Conservation (phyloP, 306 rosid species). For the Prinsepia uniflora region DNA sequence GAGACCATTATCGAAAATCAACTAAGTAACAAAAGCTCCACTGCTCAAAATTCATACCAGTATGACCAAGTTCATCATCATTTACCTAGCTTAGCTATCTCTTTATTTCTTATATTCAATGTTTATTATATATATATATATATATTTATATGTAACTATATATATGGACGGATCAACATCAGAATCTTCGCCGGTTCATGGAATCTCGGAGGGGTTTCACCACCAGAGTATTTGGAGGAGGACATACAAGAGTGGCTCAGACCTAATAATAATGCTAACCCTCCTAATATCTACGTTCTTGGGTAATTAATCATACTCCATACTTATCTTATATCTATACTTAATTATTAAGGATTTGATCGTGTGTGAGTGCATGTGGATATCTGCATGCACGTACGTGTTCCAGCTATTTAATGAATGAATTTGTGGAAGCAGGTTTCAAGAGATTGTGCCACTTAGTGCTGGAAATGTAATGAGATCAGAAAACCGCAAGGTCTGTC, state of each 20-base stretch:
- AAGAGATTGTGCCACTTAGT: slow-evolving; percentile 23
- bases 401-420: background rate
- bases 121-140: background rate
- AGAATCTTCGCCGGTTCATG: slow-evolving; percentile 25
- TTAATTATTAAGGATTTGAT: background rate
- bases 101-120: background rate
- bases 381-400: background rate
- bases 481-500: slow-evolving; percentile 5
- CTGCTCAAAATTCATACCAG: slow-evolving; percentile 2
- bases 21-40: background rate
- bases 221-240: slow-evolving; percentile 19
- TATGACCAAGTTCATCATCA: background rate
- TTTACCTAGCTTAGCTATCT: background rate
- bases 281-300: slow-evolving; percentile 14
- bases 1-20: background rate
- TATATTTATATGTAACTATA: background rate
- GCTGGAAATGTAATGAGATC: slow-evolving; percentile 9
- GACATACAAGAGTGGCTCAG: slow-evolving; percentile 17
- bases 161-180: too few species aligned
- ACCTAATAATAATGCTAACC: background rate
- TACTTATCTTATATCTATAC: background rate
- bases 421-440: slow-evolving; percentile 9
- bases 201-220: slow-evolving; percentile 25
- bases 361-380: background rate
- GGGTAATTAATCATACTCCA: slow-evolving; percentile 3